Evolutionary conservation across 1,139 yeast species (phyloP).

Genomic region (Sugiyamaella grinbergsii): DNA sequence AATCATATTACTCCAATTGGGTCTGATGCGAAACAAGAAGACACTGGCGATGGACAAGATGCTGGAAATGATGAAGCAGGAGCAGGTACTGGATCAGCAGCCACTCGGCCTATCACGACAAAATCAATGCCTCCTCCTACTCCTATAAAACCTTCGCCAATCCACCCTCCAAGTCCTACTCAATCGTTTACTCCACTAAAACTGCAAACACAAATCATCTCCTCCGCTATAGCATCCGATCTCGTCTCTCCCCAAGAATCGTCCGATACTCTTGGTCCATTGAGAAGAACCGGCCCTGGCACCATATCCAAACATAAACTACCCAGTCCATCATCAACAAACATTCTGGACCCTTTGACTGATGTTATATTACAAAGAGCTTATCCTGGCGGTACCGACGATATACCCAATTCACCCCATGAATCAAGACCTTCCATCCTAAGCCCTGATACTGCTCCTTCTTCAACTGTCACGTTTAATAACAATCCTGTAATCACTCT

Average conservation of each 20-base stretch:
- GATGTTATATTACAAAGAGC: constrained; percentile 14
- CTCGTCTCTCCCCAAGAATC: constrained; percentile 14
- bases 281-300: neutral
- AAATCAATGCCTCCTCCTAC: no score
- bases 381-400: neutral
- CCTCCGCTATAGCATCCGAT: neutral
- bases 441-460: neutral
- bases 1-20: neutral
- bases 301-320: neutral
- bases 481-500: neutral
- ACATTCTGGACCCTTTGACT: constrained; percentile 10
- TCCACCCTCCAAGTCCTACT: no score
- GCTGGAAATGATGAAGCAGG: no score
- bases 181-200: neutral
- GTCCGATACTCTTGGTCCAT: constrained; percentile 14
- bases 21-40: no score
- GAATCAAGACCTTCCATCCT: neutral
- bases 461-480: neutral
- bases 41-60: no score
- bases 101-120: no score
- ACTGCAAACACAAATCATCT: constrained; percentile 1
- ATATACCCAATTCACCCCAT: neutral
- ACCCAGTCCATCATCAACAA: neutral
- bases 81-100: neutral
- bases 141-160: no score